phyloP scores from a whole-genome alignment of 208 protist genomes.

The Phytomonas francai region DNA sequence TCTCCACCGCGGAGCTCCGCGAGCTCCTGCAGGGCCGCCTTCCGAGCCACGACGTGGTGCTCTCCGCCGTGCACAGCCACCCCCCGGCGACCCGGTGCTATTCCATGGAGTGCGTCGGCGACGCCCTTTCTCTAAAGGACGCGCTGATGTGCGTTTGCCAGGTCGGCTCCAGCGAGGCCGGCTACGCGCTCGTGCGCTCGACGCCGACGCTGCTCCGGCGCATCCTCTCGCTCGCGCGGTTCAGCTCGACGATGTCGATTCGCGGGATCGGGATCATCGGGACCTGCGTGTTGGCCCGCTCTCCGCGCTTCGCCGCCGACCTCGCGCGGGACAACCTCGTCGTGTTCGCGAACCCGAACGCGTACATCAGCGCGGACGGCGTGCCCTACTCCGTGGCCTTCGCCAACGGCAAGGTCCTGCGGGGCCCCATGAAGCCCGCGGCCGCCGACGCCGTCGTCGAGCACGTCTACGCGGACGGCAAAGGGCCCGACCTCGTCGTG shows the following conservation, averaged over 20 bases:
- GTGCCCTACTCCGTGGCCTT: conserved; percentile 82
- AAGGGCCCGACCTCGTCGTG: conserved; percentile 8
- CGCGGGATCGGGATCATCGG: conserved; percentile 48
- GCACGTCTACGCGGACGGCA: conserved; percentile 39
- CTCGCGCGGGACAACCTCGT: conserved; percentile 33
- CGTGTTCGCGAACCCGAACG: conserved; percentile 57
- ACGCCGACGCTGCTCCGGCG: conserved; percentile 48
- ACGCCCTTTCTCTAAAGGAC: conserved; percentile 53
- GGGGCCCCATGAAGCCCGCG: conserved; percentile 36
- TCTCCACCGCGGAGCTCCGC: conserved; percentile 3
- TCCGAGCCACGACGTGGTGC: conserved; percentile 9
- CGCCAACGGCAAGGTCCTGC: conserved; percentile 50
- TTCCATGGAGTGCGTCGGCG: conserved; percentile 57
- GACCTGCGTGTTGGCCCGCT: conserved; percentile 47
- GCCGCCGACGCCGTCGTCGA: conserved; percentile 28
- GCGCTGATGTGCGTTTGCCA: conserved; percentile 70
- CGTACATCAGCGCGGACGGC: conserved; percentile 79
- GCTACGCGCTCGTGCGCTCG: conserved; percentile 42
- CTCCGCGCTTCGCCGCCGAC: conserved; percentile 30
- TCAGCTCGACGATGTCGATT: conserved; percentile 63
- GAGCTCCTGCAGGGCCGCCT: neutral
- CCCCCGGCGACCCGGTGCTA: conserved; percentile 39
- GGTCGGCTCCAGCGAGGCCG: conserved; percentile 64
- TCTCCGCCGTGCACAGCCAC: conserved; percentile 70
- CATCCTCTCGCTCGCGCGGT: conserved; percentile 53